phyloP scores from a whole-genome alignment of 441 rosid species.

The Macaranga tanarius region DNA sequence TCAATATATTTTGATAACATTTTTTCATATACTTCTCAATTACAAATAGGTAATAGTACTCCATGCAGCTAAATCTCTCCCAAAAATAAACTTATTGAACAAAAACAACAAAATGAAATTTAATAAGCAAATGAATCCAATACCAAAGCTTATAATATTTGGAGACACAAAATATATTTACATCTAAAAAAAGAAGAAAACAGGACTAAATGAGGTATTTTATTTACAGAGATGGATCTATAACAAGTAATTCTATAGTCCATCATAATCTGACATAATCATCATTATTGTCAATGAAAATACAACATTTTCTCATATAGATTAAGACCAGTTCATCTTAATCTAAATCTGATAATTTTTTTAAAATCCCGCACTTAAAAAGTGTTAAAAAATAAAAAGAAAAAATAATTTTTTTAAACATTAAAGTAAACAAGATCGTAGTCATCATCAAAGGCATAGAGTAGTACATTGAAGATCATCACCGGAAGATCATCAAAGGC shows the following conservation, averaged over 20 bases:
- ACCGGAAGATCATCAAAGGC: too few species aligned
- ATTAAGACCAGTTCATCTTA: constrained; percentile 34
- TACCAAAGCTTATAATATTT: too few species aligned
- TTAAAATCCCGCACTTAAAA: neutral
- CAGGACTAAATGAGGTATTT: neutral
- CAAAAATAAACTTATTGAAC: too few species aligned
- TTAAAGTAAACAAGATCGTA: neutral
- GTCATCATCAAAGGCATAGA: constrained; percentile 67
- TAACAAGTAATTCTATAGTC: constrained; percentile 15
- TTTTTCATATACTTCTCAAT: too few species aligned
- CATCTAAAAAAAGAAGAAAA: too few species aligned
- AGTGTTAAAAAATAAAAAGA: neutral
- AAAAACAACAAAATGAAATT: too few species aligned
- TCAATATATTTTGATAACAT: too few species aligned
- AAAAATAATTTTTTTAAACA: too few species aligned
- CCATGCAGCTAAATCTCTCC: too few species aligned
- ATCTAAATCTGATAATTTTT: constrained; percentile 30
- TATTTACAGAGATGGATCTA: constrained; percentile 18
- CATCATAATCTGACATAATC: constrained; percentile 25
- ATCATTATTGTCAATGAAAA: neutral
- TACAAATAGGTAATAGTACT: too few species aligned
- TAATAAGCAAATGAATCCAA: neutral
- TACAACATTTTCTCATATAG: constrained; percentile 21
- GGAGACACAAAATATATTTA: neutral
- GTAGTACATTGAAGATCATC: constrained; percentile 71